phyloP scores from a whole-genome alignment of 306 rosid species.

The Vigna reflexopilosa region DNA sequence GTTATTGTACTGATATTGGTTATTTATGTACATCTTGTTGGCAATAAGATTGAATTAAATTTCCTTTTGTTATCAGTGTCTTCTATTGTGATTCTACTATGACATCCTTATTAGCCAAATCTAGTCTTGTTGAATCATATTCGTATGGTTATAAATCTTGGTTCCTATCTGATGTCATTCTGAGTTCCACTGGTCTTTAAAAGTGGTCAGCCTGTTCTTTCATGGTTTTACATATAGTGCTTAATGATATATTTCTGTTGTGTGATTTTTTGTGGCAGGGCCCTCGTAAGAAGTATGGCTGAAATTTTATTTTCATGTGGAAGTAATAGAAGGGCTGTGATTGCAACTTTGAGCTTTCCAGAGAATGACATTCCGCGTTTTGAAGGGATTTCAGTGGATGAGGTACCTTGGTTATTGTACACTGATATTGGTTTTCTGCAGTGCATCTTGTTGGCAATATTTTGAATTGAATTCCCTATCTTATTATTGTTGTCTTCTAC shows the following conservation, averaged over 20 bases:
- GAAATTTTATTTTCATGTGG: conserved; percentile 93
- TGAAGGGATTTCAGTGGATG: conserved; percentile 63
- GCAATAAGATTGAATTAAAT: conserved; percentile 39
- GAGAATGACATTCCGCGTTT: conserved; percentile 51
- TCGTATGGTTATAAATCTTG: neutral
- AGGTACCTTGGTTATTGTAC: conserved; percentile 57
- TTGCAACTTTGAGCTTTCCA: conserved; percentile 76
- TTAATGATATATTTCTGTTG: conserved; percentile 38
- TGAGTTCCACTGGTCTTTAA: conserved; percentile 23
- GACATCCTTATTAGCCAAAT: conserved; percentile 33
- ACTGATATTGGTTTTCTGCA: conserved; percentile 28
- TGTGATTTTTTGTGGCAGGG: conserved; percentile 59
- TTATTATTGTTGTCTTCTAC: conserved; percentile 35
- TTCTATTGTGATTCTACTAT: conserved; percentile 14
- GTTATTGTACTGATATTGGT: conserved; percentile 34
- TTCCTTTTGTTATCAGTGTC: conserved; percentile 38
- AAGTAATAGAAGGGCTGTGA: conserved; percentile 67
- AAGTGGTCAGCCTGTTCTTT: conserved; percentile 36
- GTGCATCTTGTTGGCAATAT: conserved; percentile 33
- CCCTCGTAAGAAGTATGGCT: conserved; percentile 84
- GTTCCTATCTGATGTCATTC: conserved; percentile 1
- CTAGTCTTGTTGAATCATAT: conserved; percentile 34
- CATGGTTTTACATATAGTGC: conserved; percentile 27
- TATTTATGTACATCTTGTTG: conserved; percentile 35
- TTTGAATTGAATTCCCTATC: conserved; percentile 39